Conservation (phyloP, 2,329 filamentous ascomycete genomes). For the Colletotrichum horii region DNA sequence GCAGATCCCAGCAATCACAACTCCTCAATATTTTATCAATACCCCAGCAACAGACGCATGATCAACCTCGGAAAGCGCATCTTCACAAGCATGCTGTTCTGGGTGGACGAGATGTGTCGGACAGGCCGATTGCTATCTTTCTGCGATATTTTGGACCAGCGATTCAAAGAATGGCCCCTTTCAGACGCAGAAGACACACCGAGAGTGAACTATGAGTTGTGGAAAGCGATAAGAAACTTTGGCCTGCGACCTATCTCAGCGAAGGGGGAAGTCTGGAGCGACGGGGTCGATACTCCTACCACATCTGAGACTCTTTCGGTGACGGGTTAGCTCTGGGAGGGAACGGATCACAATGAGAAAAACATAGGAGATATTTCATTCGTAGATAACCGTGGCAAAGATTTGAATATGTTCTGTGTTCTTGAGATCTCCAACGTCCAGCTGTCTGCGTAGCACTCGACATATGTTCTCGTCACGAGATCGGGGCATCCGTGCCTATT, state of each 20-base stretch:
- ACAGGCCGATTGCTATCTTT: background rate
- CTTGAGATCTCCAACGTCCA: background rate
- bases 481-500: background rate
- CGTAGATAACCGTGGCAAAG: accelerated
- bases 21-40: no score
- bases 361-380: accelerated
- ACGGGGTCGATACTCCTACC: background rate
- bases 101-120: background rate
- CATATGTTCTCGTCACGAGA: background rate
- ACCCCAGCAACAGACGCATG: no score
- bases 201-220: background rate
- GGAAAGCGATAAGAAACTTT: background rate
- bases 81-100: background rate
- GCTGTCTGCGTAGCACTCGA: background rate
- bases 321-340: background rate
- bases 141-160: background rate
- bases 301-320: background rate
- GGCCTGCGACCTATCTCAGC: accelerated
- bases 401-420: accelerated
- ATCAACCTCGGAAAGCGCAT: background rate
- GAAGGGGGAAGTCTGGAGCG: background rate
- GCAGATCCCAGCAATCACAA: no score
- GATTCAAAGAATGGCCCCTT: accelerated
- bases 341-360: background rate
- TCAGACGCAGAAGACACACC: background rate